Conservation (phyloP, 2,329 filamentous ascomycete genomes). For the Paramyrothecium roridum region DNA sequence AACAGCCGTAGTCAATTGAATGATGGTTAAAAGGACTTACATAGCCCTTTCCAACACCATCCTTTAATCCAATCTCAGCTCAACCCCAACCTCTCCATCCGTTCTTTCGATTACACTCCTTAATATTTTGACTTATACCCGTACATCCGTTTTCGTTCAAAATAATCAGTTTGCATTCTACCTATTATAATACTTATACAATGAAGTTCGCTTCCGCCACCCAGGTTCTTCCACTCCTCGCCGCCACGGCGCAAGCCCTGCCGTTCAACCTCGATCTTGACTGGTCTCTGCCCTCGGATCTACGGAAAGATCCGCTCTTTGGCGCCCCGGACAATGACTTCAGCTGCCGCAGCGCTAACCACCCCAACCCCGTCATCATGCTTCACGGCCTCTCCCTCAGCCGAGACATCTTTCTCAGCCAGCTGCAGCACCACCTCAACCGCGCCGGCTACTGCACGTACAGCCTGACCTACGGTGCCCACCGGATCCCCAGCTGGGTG, state of each 20-base stretch:
- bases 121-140: too few species aligned
- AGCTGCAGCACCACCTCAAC: slow-evolving; percentile 12
- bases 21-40: too few species aligned
- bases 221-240: not conserved
- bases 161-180: too few species aligned
- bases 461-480: slow-evolving; percentile 14
- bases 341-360: slow-evolving; percentile 8
- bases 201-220: not conserved
- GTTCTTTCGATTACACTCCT: too few species aligned
- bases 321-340: slow-evolving; percentile 10
- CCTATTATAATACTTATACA: not conserved
- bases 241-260: not conserved
- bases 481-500: slow-evolving; percentile 10
- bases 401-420: slow-evolving; percentile 12
- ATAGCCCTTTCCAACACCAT: too few species aligned
- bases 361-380: slow-evolving; percentile 15
- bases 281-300: not conserved
- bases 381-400: slow-evolving; percentile 16
- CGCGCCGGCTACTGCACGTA: slow-evolving; percentile 13
- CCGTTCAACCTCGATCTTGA: not conserved
- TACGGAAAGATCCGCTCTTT: not conserved
- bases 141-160: too few species aligned
- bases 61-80: too few species aligned
- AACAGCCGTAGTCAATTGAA: too few species aligned
- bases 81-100: too few species aligned